Evolutionary conservation across 2,329 filamentous ascomycete genomes (phyloP), one percentile per base, ranked within the genome.

Genomic region (Tolypocladium ovalisporum): DNA sequence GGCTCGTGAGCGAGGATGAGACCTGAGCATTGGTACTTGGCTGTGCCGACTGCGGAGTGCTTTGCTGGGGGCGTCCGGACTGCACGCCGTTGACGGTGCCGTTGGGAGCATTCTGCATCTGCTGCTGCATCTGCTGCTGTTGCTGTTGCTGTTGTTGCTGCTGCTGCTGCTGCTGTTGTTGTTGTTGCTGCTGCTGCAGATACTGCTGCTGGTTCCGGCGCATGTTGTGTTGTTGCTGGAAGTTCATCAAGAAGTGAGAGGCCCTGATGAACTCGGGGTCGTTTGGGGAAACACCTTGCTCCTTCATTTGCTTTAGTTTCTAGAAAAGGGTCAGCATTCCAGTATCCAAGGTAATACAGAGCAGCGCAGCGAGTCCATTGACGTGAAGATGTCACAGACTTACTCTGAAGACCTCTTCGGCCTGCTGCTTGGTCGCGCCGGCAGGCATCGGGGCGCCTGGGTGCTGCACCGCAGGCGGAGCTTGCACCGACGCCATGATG

Each of bases 251-350:
- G 60, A 95, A 85, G 60, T 88, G 84, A 56, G 90, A 86, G 36
- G 86, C 83, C 73, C 94, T 95, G 66, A 93, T 81, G 67, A 87
- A 92, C 70, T 97, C 92, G 52, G 93, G 93, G 67, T 97, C 91
- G 57, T 81, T 87, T 57, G 85, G 81, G 44, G 89, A 84, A 29
- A 95, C 87, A 64, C 92, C 92, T 66, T 87, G 81, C 57, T 89
- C 83, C 73, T 93, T 94, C 88, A 97, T 91, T 71, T 89, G 84
- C 68, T 89, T 87, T 63, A 89, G 94, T 81, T 90, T 91, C 92
- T 97, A 24, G 15, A 47, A 10, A 52, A 37, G 24, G 7, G 24
- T 47, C 22, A 57, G 52, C 29, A 52, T 17, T 22, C 4, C 19
- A 15, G 19, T 1, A 17, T 34, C 29, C 8, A 13, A n/a, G 19